Percentiles rank a stretch among this genome's conserved stretches.
These are phyloP conservation scores for Aspergillus carbonarius DNA, from an alignment of 2,329 filamentous ascomycete genomes.

Conservation along the genomic window DNA sequence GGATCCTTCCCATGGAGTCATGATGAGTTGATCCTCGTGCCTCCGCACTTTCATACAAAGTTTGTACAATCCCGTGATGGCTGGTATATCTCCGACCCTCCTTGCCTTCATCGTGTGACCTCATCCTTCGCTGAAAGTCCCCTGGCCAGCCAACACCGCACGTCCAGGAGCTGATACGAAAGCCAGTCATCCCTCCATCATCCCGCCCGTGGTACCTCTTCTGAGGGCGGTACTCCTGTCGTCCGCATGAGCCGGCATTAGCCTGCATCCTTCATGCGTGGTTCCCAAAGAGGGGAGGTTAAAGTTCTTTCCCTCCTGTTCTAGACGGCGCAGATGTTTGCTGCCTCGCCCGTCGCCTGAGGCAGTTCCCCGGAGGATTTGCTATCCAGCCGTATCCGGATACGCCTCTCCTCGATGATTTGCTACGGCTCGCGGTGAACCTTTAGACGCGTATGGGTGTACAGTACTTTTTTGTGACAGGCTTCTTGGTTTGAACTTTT, in stretches of 20 bases:
- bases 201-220: neutral
- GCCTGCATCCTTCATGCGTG: slow-evolving; percentile 10
- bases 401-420: neutral
- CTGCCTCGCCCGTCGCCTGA: neutral
- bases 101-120: neutral
- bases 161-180: neutral
- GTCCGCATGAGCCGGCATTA: slow-evolving; percentile 4
- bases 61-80: neutral
- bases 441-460: neutral
- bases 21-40: neutral
- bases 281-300: slow-evolving; percentile 2
- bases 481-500: neutral
- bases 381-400: neutral
- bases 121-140: neutral
- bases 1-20: neutral
- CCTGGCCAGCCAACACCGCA: neutral
- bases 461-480: neutral
- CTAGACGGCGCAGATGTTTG: neutral
- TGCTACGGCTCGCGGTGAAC: neutral
- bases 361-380: neutral
- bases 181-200: neutral
- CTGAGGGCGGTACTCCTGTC: neutral
- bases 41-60: neutral
- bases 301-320: slow-evolving; percentile 3
- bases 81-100: neutral